Conservation (phyloP, 352 stramenopile species). For the Phytophthora aleatoria region DNA sequence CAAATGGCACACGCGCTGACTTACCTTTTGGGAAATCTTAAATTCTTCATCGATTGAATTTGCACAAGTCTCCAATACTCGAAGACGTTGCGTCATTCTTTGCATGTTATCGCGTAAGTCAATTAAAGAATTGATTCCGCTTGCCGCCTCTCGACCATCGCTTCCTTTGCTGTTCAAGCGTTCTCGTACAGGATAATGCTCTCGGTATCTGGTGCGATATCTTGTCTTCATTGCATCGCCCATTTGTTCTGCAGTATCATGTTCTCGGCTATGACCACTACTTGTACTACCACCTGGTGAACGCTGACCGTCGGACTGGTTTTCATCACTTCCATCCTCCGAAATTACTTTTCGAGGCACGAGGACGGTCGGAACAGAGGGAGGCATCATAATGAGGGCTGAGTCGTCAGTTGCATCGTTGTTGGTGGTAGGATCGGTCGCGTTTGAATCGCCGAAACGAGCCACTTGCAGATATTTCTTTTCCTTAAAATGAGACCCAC, state of each 20-base stretch:
- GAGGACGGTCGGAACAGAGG: neutral
- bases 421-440: neutral
- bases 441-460: conserved; percentile 18
- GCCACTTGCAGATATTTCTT: conserved; percentile 45
- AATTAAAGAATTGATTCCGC: conserved; percentile 33
- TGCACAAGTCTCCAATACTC: conserved; percentile 51
- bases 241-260: neutral
- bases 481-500: conserved; percentile 8
- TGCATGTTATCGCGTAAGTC: conserved; percentile 54
- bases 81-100: conserved; percentile 51
- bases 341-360: conserved; percentile 5
- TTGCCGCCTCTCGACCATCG: conserved; percentile 12
- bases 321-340: conserved; percentile 21
- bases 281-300: neutral
- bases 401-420: conserved; percentile 14
- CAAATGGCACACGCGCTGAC: conserved; percentile 1
- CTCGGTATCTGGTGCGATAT: conserved; percentile 24
- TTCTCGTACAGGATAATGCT: conserved; percentile 20
- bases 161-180: conserved; percentile 1
- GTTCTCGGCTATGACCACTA: conserved; percentile 10
- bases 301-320: conserved; percentile 20
- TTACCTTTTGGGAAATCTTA: conserved; percentile 50
- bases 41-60: conserved; percentile 68
- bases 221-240: conserved; percentile 10
- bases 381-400: neutral